phyloP scores from a whole-genome alignment of 148 eudicot species.

The Dysphania ambrosioides region DNA sequence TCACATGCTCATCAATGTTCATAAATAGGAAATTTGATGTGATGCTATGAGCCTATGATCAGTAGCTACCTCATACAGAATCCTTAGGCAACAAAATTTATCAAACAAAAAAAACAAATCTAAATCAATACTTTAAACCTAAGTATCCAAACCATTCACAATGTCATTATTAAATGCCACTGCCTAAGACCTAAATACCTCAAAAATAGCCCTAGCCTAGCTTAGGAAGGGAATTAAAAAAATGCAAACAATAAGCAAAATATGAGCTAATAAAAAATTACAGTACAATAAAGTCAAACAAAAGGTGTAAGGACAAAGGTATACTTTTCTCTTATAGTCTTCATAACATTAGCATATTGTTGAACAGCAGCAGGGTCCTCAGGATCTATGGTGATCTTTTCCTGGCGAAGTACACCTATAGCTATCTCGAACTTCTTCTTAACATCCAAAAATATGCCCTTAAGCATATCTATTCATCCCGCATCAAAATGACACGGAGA shows the following conservation, averaged over 20 bases:
- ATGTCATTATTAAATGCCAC: background rate
- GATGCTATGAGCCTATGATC: background rate
- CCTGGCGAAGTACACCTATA: constrained; percentile 59
- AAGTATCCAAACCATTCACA: background rate
- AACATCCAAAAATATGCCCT: constrained; percentile 80
- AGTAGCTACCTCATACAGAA: background rate
- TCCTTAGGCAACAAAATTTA: background rate
- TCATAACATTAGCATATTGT: constrained; percentile 83
- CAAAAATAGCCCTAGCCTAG: background rate
- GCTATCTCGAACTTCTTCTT: constrained; percentile 93
- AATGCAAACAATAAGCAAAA: background rate
- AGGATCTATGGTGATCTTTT: constrained; percentile 92
- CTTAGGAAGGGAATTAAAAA: background rate
- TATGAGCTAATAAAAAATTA: background rate
- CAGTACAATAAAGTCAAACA: background rate
- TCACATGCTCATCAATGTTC: background rate
- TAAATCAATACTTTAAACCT: background rate
- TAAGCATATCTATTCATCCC: constrained; percentile 72
- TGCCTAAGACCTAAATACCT: background rate
- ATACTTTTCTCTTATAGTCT: constrained; percentile 72
- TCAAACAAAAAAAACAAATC: background rate
- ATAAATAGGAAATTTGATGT: background rate
- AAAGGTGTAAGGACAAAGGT: constrained; percentile 2
- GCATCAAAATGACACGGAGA: constrained; percentile 20
- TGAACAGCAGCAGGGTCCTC: constrained; percentile 78